A percentile compares a stretch with the other conserved stretches of the same genome.
phyloP scores from a whole-genome alignment of 78 protist genomes.

The Dictyostelium discoideum region DNA sequence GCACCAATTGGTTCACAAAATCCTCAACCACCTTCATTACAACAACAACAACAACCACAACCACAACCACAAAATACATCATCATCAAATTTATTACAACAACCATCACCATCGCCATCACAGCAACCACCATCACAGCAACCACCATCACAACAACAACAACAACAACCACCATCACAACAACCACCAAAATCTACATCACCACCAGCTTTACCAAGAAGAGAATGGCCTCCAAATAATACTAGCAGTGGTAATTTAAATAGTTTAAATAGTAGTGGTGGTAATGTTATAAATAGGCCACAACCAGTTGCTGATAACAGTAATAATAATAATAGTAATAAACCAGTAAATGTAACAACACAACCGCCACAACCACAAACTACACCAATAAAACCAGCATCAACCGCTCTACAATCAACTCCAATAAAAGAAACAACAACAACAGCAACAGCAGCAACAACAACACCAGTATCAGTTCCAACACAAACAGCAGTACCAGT shows the following conservation, averaged over 20 bases:
- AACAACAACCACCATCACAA: not conserved
- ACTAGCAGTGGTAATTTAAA: conserved; percentile 8
- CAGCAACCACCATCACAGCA: not conserved
- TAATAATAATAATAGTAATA: not conserved
- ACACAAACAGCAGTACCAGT: not conserved
- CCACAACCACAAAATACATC: not conserved
- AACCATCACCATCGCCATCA: not conserved
- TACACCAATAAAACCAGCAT: not conserved
- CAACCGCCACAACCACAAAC: not conserved
- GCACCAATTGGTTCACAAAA: not conserved
- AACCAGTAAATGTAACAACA: not conserved
- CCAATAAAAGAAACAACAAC: not conserved
- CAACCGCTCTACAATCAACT: not conserved
- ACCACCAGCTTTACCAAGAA: conserved; percentile 33
- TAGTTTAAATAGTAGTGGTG: not conserved
- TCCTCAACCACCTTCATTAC: not conserved
- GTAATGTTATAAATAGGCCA: not conserved
- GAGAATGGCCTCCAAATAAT: conserved; percentile 19
- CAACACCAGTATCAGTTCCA: conserved; percentile 1
- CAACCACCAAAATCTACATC: not conserved
- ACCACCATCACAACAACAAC: not conserved
- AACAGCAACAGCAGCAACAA: not conserved
- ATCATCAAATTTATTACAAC: not conserved
- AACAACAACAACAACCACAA: not conserved
- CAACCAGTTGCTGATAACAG: not conserved